Base-by-base conservation (phyloP, 2,329 filamentous ascomycete species). In the Aspergillus sp. region DNA sequence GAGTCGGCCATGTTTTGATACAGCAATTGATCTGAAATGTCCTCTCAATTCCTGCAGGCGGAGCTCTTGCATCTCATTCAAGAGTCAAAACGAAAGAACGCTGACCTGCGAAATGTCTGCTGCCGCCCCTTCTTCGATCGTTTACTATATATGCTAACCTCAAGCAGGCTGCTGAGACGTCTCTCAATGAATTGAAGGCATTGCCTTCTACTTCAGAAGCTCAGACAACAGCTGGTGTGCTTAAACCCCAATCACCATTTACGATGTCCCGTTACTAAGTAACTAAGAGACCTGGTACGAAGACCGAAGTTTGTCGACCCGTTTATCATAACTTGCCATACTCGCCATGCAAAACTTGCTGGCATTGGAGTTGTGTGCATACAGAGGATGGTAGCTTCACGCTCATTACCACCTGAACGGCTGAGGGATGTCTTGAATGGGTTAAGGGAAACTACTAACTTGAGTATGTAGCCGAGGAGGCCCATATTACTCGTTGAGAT, bases 81-180 rank as follows among this genome's bases (percentile, higher is more conserved):
- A 70, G 93, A 98, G 75, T 93, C 90, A 66, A 97, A 95, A 72
- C 82, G 91, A 62, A 97, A 95, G 72, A 86, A 96, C 69, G 82
- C 86, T 58, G 93, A 97, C 61, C 77, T 98, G 46, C 83, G 87
- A 74, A 87, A 86, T 78, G 78, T 68, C 49, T 59, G 55, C 38
- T 51, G 38, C 42, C 46, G 23, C 45, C 48, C 41, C 30, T 35
- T 37, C 22, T 44, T 52, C 17, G 32, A 33, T 54, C 53, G 52
- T 56, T 57, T 45, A 48, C 39, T 39, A 44, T 15, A 20, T 32
- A 54, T 46, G 52, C 59, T 63, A 50, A 66, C 53, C 48, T 46
- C 54, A 55, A 58, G 27, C 57, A 91, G 87, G 89, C 93, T 44
- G 90, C 93, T 23, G 93, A 98, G 65, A 94, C 90, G 70, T 94